Conservation (phyloP, 208 protist genomes). For the Leishmania martiniquensis region DNA sequence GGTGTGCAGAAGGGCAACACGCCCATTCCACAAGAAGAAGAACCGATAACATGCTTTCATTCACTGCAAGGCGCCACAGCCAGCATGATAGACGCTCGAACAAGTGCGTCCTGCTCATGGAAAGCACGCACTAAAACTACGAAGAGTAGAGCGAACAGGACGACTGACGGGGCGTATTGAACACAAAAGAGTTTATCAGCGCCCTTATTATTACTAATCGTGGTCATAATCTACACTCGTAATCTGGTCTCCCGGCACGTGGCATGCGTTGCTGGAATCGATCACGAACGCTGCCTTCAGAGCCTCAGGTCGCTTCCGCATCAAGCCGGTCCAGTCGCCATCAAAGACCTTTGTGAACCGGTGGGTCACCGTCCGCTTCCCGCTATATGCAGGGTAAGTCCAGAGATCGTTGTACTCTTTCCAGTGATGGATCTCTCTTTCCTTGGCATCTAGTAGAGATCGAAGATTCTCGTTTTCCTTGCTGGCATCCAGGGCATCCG, state of each 20-base stretch:
- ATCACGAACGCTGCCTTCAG: slow-evolving; percentile 63
- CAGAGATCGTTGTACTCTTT: slow-evolving; percentile 33
- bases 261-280: slow-evolving; percentile 67
- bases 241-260: slow-evolving; percentile 67
- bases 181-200: not conserved
- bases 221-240: slow-evolving; percentile 42
- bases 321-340: slow-evolving; percentile 58
- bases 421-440: slow-evolving; percentile 41
- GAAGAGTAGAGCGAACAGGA: not conserved
- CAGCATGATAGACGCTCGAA: not conserved
- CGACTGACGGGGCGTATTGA: not conserved
- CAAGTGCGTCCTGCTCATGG: not conserved
- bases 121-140: not conserved
- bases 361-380: slow-evolving; percentile 49
- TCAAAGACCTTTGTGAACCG: slow-evolving; percentile 65
- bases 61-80: not conserved
- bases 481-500: slow-evolving; percentile 13
- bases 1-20: not conserved
- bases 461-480: slow-evolving; percentile 35
- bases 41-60: not conserved
- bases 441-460: slow-evolving; percentile 29
- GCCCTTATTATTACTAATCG: slow-evolving; percentile 15
- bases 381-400: slow-evolving; percentile 25
- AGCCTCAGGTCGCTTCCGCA: slow-evolving; percentile 54
- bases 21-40: not conserved